Conservation (phyloP, 768 basidiomycete genomes). For the Royoungia palumana region DNA sequence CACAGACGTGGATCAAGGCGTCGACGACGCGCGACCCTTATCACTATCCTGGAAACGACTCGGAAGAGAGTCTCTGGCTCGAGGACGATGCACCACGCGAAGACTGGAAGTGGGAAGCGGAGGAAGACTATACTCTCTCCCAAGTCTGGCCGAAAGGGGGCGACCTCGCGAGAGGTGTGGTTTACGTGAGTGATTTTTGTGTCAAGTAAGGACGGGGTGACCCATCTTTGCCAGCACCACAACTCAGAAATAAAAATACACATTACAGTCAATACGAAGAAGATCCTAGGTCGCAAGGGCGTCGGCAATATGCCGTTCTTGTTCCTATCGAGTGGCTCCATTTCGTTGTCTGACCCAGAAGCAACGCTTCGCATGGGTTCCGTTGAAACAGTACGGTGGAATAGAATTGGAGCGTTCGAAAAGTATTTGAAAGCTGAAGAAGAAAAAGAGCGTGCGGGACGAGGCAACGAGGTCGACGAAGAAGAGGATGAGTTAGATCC, state of each 20-base stretch:
- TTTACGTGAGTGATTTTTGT: conserved; percentile 51
- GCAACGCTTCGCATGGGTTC: conserved; percentile 21
- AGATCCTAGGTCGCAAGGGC: conserved; percentile 54
- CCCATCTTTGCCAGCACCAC: conserved; percentile 44
- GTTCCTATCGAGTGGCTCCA: conserved; percentile 49
- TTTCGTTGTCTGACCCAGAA: conserved; percentile 25
- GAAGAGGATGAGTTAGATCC: conserved; percentile 28
- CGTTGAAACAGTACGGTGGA: conserved; percentile 29
- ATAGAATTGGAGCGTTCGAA: conserved; percentile 27
- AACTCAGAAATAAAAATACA: conserved; percentile 51
- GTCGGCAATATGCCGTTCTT: conserved; percentile 59
- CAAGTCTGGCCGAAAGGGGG: conserved; percentile 54
- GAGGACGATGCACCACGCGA: conserved; percentile 37
- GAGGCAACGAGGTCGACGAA: conserved; percentile 16
- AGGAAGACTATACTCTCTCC: conserved; percentile 59
- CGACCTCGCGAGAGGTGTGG: conserved; percentile 45
- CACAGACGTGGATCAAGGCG: conserved; percentile 45
- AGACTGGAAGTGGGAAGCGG: conserved; percentile 66
- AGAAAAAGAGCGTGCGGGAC: conserved; percentile 24
- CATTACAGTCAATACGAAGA: conserved; percentile 55
- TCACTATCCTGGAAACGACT: conserved; percentile 39
- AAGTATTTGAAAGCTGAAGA: conserved; percentile 25
- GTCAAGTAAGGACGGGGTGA: neutral
- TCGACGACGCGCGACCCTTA: conserved; percentile 54
- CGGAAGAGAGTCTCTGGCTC: conserved; percentile 30